Evolutionary conservation across 2,329 filamentous ascomycete genomes (phyloP), one percentile per base, ranked within the genome.

Genomic region (Exophiala viscosa): DNA sequence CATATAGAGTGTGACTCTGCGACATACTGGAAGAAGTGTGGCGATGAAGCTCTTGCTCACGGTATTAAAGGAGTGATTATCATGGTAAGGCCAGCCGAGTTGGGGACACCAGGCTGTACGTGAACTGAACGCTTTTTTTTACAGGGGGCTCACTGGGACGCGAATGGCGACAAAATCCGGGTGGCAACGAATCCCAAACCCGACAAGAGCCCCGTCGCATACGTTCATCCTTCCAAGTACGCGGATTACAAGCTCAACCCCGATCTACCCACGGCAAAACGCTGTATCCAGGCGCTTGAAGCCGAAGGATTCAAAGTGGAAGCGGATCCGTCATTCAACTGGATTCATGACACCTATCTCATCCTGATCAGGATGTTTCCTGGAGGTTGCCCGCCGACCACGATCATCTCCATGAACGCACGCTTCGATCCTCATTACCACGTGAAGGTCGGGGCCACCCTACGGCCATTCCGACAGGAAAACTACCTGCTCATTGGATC

Each of bases 291-390:
- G 0, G 68, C 81, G 46, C 73, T 87, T 1, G 59, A 67, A 3
- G 63, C 65, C 2, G 73, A 74, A 1, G 82, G 83, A 7, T 79
- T 86, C 67, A 71, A 80, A 32, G 80, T 76, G 1, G 64, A 67
- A 3, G 69, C 66, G 1, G 83, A 86, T 62, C 61, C 73, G 0
- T 72, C 64, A 0, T 87, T 87, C 58, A 80, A 87, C 63, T 87
- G 84, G 84, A 87, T 87, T 64, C 84, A 88, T 70, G 85, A 88
- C 66, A 85, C 82, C 0, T 87, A 82, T 63, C 75, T 87, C 2
- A 79, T 87, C 51, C 71, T 87, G 7, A 84, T 87, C 64, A 75
- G 83, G 48, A 87, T 88, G 38, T 84, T 87, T 87, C 84, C 0
- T 15, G 64, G 23, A 1, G 73, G 71, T n/a, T 85, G 81, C 60